Percentiles rank a stretch among this genome's conserved stretches.
These are phyloP conservation scores for Chenopodium suecicum DNA, from an alignment of 148 eudicot species.

Conservation along the genomic window DNA sequence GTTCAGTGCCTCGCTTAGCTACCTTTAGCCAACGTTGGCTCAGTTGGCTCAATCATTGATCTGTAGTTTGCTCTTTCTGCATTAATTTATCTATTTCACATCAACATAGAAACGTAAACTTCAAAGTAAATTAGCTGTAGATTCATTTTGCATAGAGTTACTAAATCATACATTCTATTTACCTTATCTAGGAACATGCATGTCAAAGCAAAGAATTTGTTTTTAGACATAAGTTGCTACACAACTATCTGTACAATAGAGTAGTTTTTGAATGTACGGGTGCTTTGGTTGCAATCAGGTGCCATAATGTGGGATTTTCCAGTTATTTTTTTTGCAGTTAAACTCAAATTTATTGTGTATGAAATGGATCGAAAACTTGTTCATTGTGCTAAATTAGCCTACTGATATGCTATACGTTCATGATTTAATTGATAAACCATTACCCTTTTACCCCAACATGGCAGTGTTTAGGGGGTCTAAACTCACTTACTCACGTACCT, in stretches of 20 bases:
- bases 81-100: conserved; percentile 45
- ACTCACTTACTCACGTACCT: not conserved
- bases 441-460: not conserved
- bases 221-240: conserved; percentile 21
- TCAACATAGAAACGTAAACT: conserved; percentile 29
- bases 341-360: not conserved
- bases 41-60: conserved; percentile 15
- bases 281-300: not conserved
- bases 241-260: conserved; percentile 18
- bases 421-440: not conserved
- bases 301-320: not conserved
- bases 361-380: not conserved
- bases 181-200: conserved; percentile 26
- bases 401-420: not conserved
- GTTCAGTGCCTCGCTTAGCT: conserved; percentile 13
- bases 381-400: not conserved
- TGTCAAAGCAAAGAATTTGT: conserved; percentile 24
- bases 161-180: conserved; percentile 20
- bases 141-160: conserved; percentile 37
- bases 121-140: conserved; percentile 26
- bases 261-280: conserved; percentile 15
- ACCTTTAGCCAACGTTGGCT: conserved; percentile 1
- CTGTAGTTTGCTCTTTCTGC: conserved; percentile 30
- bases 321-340: not conserved
- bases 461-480: not conserved